Conservation (phyloP, 2,329 filamentous ascomycete species). For the Diaporthe sp. region DNA sequence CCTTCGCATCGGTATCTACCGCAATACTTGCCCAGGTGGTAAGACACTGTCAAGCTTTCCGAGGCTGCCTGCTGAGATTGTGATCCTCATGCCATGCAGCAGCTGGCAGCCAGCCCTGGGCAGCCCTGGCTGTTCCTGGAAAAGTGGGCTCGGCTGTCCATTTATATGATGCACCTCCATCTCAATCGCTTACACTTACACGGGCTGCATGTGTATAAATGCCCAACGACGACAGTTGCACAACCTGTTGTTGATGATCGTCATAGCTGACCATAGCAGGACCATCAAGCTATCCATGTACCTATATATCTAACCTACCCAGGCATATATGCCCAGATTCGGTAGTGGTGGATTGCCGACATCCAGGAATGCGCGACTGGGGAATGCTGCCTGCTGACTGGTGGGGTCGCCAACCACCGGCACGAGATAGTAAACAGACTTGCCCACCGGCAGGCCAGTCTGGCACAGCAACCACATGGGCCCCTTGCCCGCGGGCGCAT, state of each 20-base stretch:
- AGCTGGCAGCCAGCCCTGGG: slow-evolving; percentile 8
- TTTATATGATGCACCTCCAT: slow-evolving; percentile 8
- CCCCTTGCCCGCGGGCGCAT: neutral
- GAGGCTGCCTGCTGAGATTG: slow-evolving; percentile 11
- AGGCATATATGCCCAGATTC: neutral
- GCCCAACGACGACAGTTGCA: neutral
- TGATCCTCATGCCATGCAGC: slow-evolving; percentile 12
- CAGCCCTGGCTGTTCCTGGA: slow-evolving; percentile 23
- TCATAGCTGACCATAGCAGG: neutral
- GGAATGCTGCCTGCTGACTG: slow-evolving; percentile 16
- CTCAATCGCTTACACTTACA: slow-evolving; percentile 6
- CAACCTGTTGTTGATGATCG: neutral
- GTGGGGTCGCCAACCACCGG: slow-evolving; percentile 5
- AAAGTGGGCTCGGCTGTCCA: slow-evolving; percentile 12
- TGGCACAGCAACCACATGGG: slow-evolving; percentile 12
- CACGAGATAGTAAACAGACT: slow-evolving; percentile 19
- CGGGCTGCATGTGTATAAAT: neutral
- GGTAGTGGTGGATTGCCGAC: neutral
- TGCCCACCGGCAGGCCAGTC: neutral
- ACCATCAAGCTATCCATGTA: neutral
- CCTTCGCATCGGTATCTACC: neutral
- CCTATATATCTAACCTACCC: neutral
- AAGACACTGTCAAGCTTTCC: slow-evolving; percentile 9
- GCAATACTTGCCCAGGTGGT: neutral
- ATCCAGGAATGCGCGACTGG: neutral